phyloP scores from a whole-genome alignment of 1,139 yeast genomes.

The Arxiozyma telluris region DNA sequence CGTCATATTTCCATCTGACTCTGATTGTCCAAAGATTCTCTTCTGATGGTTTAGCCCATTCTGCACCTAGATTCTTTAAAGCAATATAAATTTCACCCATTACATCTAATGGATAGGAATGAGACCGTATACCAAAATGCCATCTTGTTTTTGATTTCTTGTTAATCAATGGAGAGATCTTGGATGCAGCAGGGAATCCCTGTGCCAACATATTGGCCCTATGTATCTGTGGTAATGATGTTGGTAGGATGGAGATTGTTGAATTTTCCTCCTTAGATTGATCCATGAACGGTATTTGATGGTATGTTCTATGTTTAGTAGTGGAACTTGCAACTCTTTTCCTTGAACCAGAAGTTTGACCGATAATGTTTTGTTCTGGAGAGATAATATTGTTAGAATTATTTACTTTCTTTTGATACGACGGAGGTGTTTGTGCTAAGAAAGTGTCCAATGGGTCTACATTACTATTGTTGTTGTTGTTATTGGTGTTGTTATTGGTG shows the following conservation, averaged over 20 bases:
- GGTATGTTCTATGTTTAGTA: constrained; percentile 28
- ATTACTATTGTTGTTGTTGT: constrained; percentile 2
- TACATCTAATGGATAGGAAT: constrained; percentile 94
- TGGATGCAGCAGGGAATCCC: constrained; percentile 40
- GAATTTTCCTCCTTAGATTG: constrained; percentile 31
- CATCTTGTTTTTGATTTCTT: constrained; percentile 91
- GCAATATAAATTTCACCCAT: constrained; percentile 99
- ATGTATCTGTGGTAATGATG: constrained; percentile 89
- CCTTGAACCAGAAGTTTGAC: constrained; percentile 2
- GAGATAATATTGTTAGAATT: background rate
- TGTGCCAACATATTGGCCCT: constrained; percentile 81
- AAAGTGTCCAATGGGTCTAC: constrained; percentile 31
- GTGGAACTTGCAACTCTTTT: constrained; percentile 12
- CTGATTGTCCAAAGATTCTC: constrained; percentile 94
- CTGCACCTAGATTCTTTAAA: constrained; percentile 86
- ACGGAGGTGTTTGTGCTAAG: constrained; percentile 19
- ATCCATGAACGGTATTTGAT: constrained; percentile 24
- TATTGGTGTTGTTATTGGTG: constrained; percentile 31
- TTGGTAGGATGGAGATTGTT: constrained; percentile 86
- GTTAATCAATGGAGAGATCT: constrained; percentile 64
- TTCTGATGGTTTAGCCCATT: constrained; percentile 91
- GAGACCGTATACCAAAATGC: constrained; percentile 96
- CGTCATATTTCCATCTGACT: constrained; percentile 80
- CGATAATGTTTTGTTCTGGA: constrained; percentile 2
- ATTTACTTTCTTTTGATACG: constrained; percentile 11